Base-by-base conservation (phyloP, 306 rosid species). In the Oemleria cerasiformis region DNA sequence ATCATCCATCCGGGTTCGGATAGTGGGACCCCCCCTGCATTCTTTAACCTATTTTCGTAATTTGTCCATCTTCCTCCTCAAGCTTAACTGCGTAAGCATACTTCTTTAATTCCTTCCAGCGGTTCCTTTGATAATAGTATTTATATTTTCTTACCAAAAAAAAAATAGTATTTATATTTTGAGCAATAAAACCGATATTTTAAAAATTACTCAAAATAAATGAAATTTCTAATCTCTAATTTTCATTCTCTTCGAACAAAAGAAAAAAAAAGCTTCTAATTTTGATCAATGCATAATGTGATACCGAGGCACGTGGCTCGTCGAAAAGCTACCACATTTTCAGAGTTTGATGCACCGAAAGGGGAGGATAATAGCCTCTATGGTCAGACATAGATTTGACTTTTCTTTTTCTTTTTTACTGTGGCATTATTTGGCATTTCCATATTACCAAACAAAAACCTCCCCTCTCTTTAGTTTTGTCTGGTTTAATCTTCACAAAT, bases 361-460 rank as follows among this genome's bases (percentile, higher is more conserved):
- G 78, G 2, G 58, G 49, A 58, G 43, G n/a, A 9, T 34, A 49
- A 9, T 4, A 59, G 15, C 56, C 62, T 70, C 58, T 13, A 38
- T 77, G 74, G 66, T 62, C 23, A 68, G 59, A 53, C 62, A 9
- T 72, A 50, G 58, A 77, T 63, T 71, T 66, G 82, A 78, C 75
- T 56, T 7, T 42, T 58, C 13, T 68, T 7, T 39, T 65, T 16
- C 42, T 14, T 15, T 21, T n/a, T 41, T 80, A 30, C 20, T 59
- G 42, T 30, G 64, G 16, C 23, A 10, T 55, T 55, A 55, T 30
- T 30, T 30, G 36, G 2, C 36, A 30, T 30, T 30, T 30, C 36
- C 36, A 2, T 2, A 30, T 30, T 30, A 30, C 36, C 36, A 30
- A 30, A 30, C 36, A 30, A 30, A 30, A 30, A 30, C 36, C 36